Conservation (phyloP, 1,139 yeast species). For the Candida anutae region DNA sequence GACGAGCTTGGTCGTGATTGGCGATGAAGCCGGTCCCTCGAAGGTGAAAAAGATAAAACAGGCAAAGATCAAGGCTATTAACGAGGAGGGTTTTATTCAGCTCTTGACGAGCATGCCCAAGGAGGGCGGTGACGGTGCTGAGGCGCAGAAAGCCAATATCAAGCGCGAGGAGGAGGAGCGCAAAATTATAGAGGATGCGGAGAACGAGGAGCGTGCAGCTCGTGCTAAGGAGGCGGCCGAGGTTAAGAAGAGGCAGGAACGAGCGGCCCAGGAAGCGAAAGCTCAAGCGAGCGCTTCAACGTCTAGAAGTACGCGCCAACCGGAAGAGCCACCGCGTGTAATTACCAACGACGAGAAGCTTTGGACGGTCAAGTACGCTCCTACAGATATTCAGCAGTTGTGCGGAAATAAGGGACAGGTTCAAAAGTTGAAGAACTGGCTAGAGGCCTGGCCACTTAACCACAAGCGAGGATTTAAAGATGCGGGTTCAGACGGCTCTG, state of each 20-base stretch:
- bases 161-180: slow-evolving; percentile 65
- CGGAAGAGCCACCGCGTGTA: slow-evolving; percentile 16
- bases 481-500: slow-evolving; percentile 54
- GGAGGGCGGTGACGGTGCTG: slow-evolving; percentile 80
- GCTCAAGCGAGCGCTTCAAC: background rate
- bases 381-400: slow-evolving; percentile 61
- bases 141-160: slow-evolving; percentile 63
- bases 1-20: slow-evolving; percentile 84
- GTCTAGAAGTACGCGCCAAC: slow-evolving; percentile 3
- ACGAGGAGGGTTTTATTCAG: slow-evolving; percentile 78
- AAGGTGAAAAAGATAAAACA: slow-evolving; percentile 75
- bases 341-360: slow-evolving; percentile 48
- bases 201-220: slow-evolving; percentile 18
- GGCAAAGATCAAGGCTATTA: slow-evolving; percentile 69
- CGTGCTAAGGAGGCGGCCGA: slow-evolving; percentile 9
- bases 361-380: slow-evolving; percentile 95
- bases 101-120: slow-evolving; percentile 77
- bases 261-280: slow-evolving; percentile 2
- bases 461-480: slow-evolving; percentile 48
- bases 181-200: slow-evolving; percentile 43
- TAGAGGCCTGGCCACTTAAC: slow-evolving; percentile 64
- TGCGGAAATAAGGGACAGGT: slow-evolving; percentile 89
- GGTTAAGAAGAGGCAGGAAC: slow-evolving; percentile 5
- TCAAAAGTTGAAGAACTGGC: slow-evolving; percentile 61
- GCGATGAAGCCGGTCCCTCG: slow-evolving; percentile 97